These are phyloP conservation scores for Clonostachys rhizophaga DNA, from an alignment of 2,329 filamentous ascomycete genomes.

Conservation along the genomic window DNA sequence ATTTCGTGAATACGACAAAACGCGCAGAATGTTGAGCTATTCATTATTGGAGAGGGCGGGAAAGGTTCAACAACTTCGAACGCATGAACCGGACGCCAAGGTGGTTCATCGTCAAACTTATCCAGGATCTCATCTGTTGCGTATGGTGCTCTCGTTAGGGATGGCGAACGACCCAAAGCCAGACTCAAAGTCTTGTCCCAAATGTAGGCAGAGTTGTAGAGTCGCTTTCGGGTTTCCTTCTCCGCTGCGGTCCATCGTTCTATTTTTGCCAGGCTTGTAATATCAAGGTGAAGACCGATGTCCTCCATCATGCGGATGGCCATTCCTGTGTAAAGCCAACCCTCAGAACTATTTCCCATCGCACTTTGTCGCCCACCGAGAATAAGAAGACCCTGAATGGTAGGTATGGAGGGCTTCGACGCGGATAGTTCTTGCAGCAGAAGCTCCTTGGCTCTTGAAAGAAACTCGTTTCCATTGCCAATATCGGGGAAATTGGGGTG, in stretches of 20 bases:
- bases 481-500: neutral
- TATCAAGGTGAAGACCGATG: constrained; percentile 11
- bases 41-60: neutral
- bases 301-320: constrained; percentile 12
- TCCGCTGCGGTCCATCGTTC: constrained; percentile 10
- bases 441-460: neutral
- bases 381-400: constrained; percentile 8
- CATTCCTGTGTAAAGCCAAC: constrained; percentile 13
- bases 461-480: neutral
- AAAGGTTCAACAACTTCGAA: neutral
- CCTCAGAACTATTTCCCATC: constrained; percentile 9
- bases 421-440: constrained; percentile 4
- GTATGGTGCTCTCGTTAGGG: constrained; percentile 4
- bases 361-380: constrained; percentile 11
- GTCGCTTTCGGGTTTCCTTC: constrained; percentile 8
- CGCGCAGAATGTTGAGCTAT: constrained; percentile 6
- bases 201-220: constrained; percentile 12
- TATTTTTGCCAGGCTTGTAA: constrained; percentile 4
- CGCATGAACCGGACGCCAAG: constrained; percentile 7
- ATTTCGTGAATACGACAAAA: constrained; percentile 8
- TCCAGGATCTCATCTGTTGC: constrained; percentile 6
- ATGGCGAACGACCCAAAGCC: constrained; percentile 7
- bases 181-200: constrained; percentile 14
- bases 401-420: constrained; percentile 4
- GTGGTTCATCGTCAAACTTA: constrained; percentile 7